Evolutionary conservation across 75 land plant genomes (phyloP), one percentile per base, ranked within the genome.

Genomic region (Pinus tabuliformis): DNA sequence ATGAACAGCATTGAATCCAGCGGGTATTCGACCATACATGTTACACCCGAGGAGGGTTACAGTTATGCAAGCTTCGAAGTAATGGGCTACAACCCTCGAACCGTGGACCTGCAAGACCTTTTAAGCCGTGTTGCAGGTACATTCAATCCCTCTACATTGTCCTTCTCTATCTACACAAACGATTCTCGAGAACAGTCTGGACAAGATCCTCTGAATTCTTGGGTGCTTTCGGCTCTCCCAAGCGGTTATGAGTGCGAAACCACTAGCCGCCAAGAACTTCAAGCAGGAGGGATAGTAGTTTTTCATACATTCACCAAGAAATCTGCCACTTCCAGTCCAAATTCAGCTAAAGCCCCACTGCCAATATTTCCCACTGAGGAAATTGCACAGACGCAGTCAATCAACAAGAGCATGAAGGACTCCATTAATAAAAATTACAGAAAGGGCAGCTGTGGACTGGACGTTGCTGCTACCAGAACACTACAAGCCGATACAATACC

Each of bases 51-150:
- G 66, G 80, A 80, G 36, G 68, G 65, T 22, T 76, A 75, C 62
- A 80, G 81, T 30, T 80, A 80, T 54, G 81, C 81, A 12, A 80
- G 81, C 70, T 80, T 80, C 56, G 81, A 80, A 37, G 49, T 71
- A 54, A 80, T 75, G 81, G 81, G 70, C 49, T 80, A 64, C 20
- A 78, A 71, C 22, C 81, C 80, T 3, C 17, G 26, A 42, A 8
- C 37, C 20, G 28, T 75, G 18, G 56, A 77, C 45, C 30, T 80
- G 22, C 78, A 59, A 28, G 80, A 62, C 37, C 70, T 80, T 8
- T 39, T 80, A 12, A 62, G 77, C 57, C 20, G 80, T 3, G 80
- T 75, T 18, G 62, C 78, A 18, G 33, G 56, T 26, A 61, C 28
- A 16, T 80, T 80, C 57, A 80, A 75, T 26, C 81, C 81, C 9